Evolutionary conservation across 2,329 filamentous ascomycete species (phyloP).

Genomic region (Penicillium paneum): DNA sequence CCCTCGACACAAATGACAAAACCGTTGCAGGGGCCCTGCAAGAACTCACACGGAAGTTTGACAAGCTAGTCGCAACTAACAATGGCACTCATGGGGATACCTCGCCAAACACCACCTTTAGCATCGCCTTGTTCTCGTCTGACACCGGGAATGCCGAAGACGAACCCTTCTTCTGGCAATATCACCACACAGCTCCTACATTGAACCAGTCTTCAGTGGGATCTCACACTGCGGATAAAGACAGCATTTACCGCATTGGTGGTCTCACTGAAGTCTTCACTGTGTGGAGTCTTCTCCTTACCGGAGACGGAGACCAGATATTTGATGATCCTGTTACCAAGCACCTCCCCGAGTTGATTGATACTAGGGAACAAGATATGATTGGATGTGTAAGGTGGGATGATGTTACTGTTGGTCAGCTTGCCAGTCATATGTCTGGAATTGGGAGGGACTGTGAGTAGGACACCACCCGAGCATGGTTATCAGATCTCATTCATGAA

Average conservation of each 20-base stretch:
- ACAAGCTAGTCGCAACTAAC: background rate
- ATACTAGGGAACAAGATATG: background rate
- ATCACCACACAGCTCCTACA: background rate
- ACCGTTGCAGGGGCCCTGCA: background rate
- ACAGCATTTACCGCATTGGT: background rate
- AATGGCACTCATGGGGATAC: background rate
- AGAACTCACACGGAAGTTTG: background rate
- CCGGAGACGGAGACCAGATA: background rate
- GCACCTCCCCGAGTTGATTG: background rate
- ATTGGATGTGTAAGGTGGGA: conserved; percentile 8
- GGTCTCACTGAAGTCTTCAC: background rate
- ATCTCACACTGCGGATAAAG: background rate
- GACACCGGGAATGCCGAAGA: background rate
- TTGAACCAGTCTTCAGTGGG: background rate
- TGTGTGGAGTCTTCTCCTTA: background rate
- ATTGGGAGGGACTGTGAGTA: conserved; percentile 20
- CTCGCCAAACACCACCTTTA: background rate
- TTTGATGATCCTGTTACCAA: background rate
- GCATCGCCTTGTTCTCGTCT: background rate
- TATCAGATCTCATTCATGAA: background rate
- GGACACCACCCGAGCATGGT: background rate
- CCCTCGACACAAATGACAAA: background rate
- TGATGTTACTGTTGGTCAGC: conserved; percentile 22
- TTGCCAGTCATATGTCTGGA: conserved; percentile 24
- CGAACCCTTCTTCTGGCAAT: background rate